Percentiles rank a stretch among this genome's conserved stretches.
Evolutionary conservation across 106 monocot species (phyloP).

Genomic region (Acorus gramineus): DNA sequence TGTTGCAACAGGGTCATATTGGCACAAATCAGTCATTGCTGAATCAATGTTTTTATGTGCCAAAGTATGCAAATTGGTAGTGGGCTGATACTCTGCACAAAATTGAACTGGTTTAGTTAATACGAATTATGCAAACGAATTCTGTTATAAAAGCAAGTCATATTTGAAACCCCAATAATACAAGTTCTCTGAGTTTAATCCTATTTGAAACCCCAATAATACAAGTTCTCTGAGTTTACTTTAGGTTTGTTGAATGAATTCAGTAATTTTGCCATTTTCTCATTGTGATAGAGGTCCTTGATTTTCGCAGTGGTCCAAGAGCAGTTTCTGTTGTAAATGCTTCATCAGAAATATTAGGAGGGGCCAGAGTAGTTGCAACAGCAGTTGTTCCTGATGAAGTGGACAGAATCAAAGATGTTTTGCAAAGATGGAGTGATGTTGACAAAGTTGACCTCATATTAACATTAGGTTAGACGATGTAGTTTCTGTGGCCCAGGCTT

Average conservation of each 20-base stretch:
- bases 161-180: no score
- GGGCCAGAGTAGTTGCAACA: conserved; percentile 54
- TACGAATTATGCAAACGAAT: no score
- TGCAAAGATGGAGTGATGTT: conserved; percentile 73
- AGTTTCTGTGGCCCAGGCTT: not conserved
- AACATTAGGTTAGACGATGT: conserved; percentile 53
- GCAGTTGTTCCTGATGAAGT: conserved; percentile 84
- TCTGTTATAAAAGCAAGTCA: no score
- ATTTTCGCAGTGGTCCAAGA: conserved; percentile 65
- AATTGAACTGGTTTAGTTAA: no score
- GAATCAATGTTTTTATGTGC: conserved; percentile 26
- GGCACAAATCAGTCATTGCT: conserved; percentile 41
- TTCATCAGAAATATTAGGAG: conserved; percentile 70
- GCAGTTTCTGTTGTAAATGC: conserved; percentile 86
- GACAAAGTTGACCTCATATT: conserved; percentile 75
- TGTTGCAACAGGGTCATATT: conserved; percentile 65
- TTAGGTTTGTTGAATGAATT: no score
- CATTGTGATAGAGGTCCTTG: not conserved
- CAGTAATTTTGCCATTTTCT: no score
- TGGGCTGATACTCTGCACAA: conserved; percentile 22
- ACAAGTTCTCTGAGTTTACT: no score
- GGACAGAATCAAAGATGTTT: conserved; percentile 44
- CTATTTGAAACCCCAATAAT: no score
- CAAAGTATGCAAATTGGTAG: conserved; percentile 21
- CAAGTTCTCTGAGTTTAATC: no score